Base-by-base conservation (phyloP, 768 basidiomycete species). In the Serendipita vermifera region DNA sequence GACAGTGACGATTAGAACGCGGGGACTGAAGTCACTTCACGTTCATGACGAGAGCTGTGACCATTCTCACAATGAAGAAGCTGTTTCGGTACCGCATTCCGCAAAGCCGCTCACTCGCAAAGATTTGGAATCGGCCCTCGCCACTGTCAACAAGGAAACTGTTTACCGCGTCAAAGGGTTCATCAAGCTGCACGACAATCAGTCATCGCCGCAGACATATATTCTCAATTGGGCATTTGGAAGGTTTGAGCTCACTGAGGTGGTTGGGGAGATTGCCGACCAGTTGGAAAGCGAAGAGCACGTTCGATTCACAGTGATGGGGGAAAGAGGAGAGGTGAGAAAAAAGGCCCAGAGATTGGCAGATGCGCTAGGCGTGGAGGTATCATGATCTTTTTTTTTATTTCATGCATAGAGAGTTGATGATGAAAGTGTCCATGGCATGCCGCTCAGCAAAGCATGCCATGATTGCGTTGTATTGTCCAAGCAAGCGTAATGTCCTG, bases 191-290 rank as follows among this genome's bases (percentile, higher is more conserved):
- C 61, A 61, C 24, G 60, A 63, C 2, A 67, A 66, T 24, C 66
- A 66, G 17, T 68, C 31, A 15, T 54, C 55, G 33, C 33, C 40
- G 24, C 38, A 55, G 17, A 39, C 35, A 70, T 66, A 75, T 64
- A 85, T 91, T 58, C 62, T 94, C 58, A 97, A 97, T 65, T 97
- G 90, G 89, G 91, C 92, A 5, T 97, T 96, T 70, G 88, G 88
- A 13, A 78, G 92, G 36, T 82, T 78, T 65, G 87, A 91, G 26
- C 68, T 84, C 36, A 75, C 81, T 9, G 71, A 67, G 3, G 62
- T 66, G 13, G 61, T 63, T 17, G 60, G 69, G 33, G 67, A 66
- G 1, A 68, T 68, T n/a, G 35, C 43, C 26, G 62, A 33, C 51
- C 65, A n/a, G 20, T 27, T 56, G 33, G 64, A 63, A 1, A 65